These are phyloP conservation scores for Medicago lupulina DNA, from an alignment of 306 rosid genomes.

Conservation along the genomic window DNA sequence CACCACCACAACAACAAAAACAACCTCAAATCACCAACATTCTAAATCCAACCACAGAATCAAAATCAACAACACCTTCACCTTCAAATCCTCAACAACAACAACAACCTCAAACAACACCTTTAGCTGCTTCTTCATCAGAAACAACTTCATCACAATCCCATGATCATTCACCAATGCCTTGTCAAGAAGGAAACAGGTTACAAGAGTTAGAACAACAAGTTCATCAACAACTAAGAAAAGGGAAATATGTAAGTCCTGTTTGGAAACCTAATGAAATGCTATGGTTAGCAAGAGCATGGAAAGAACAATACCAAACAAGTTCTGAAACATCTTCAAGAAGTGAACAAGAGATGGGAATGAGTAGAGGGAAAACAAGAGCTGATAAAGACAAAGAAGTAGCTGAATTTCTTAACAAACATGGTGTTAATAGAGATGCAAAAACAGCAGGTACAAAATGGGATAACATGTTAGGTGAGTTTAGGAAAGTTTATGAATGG, in stretches of 20 bases:
- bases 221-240: conserved; percentile 71
- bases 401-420: conserved; percentile 47
- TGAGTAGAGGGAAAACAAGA: conserved; percentile 73
- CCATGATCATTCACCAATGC: conserved; percentile 50
- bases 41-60: conserved; percentile 50
- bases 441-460: conserved; percentile 75
- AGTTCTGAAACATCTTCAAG: conserved; percentile 46
- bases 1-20: conserved; percentile 56
- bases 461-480: conserved; percentile 98
- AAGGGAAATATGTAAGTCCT: conserved; percentile 93
- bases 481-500: conserved; percentile 96
- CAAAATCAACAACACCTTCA: conserved; percentile 76
- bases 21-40: conserved; percentile 49
- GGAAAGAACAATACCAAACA: conserved; percentile 82
- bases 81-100: conserved; percentile 47
- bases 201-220: conserved; percentile 59
- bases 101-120: conserved; percentile 19
- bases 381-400: conserved; percentile 93
- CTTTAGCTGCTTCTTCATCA: conserved; percentile 61
- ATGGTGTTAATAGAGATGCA: conserved; percentile 18
- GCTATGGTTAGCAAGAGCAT: conserved; percentile 89
- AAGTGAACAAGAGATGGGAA: conserved; percentile 45
- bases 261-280: conserved; percentile 98
- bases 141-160: conserved; percentile 81
- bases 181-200: conserved; percentile 60